phyloP scores from a whole-genome alignment of 2,329 filamentous ascomycete genomes.

The Cytospora piceae region DNA sequence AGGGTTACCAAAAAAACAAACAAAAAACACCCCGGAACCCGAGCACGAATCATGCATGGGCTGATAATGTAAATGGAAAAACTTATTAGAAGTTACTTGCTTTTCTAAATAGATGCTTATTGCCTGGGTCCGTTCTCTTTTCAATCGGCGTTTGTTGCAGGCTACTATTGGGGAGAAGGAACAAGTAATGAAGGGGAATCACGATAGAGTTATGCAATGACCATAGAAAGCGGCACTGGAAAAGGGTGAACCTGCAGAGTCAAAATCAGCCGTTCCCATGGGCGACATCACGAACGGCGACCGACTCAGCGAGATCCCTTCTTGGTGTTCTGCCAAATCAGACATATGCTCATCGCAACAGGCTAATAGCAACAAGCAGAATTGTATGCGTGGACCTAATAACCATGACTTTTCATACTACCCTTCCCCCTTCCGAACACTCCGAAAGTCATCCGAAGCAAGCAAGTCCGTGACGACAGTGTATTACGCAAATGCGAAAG shows the following conservation, averaged over 20 bases:
- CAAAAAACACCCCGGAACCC: no score
- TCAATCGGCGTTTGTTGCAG: no score
- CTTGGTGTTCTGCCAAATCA: not conserved
- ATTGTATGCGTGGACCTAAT: not conserved
- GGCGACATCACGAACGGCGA: not conserved
- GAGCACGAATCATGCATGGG: no score
- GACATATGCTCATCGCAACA: not conserved
- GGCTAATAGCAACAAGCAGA: not conserved
- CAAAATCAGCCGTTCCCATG: not conserved
- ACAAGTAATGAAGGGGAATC: no score
- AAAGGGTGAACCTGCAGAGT: not conserved
- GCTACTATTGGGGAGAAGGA: no score
- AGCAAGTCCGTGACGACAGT: not conserved
- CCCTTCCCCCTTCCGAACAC: not conserved
- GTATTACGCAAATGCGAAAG: not conserved
- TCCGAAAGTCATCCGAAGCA: not conserved
- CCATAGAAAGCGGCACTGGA: not conserved
- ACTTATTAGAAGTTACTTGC: no score
- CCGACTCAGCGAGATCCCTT: not conserved
- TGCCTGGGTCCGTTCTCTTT: no score
- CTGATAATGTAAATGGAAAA: no score
- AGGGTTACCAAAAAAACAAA: no score
- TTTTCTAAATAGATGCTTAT: no score
- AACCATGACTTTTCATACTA: not conserved
- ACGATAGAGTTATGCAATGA: no score